These are phyloP conservation scores for Cytidiella melzeri DNA, from an alignment of 768 basidiomycete species.

Conservation along the genomic window DNA sequence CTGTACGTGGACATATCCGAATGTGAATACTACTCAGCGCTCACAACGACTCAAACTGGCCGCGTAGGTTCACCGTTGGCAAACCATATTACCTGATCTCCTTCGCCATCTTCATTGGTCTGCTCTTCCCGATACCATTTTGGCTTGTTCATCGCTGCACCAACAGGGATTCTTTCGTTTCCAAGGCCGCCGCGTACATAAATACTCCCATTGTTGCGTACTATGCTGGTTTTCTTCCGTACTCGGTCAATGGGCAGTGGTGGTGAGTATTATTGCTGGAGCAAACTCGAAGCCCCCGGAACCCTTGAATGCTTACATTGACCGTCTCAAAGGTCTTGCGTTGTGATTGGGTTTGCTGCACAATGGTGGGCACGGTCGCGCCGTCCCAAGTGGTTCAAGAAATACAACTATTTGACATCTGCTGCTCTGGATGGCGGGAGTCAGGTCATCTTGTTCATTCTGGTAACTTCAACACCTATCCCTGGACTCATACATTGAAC, in stretches of 20 bases:
- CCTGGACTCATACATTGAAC: background rate
- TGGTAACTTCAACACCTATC: slow-evolving; percentile 31
- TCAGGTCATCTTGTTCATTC: slow-evolving; percentile 43
- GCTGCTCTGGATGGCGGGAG: slow-evolving; percentile 43
- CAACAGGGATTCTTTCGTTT: slow-evolving; percentile 27
- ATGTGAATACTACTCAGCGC: background rate
- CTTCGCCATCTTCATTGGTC: slow-evolving; percentile 45
- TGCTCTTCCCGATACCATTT: slow-evolving; percentile 43
- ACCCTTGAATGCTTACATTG: background rate
- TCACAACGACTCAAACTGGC: background rate
- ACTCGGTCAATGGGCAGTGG: slow-evolving; percentile 50
- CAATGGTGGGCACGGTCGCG: slow-evolving; percentile 44
- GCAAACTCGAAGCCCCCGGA: background rate
- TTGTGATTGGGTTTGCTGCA: slow-evolving; percentile 42
- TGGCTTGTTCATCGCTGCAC: slow-evolving; percentile 37
- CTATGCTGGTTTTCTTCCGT: slow-evolving; percentile 34
- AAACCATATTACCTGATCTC: slow-evolving; percentile 44
- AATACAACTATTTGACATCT: slow-evolving; percentile 41
- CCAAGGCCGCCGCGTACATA: slow-evolving; percentile 34
- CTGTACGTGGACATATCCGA: slow-evolving; percentile 21
- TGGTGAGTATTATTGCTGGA: slow-evolving; percentile 22
- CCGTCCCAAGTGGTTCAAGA: slow-evolving; percentile 40
- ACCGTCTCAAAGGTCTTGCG: slow-evolving; percentile 30
- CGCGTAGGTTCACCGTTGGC: slow-evolving; percentile 34
- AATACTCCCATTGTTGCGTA: slow-evolving; percentile 40